These are phyloP conservation scores for Blastomyces silverae DNA, from an alignment of 2,329 filamentous ascomycete genomes.

Conservation along the genomic window DNA sequence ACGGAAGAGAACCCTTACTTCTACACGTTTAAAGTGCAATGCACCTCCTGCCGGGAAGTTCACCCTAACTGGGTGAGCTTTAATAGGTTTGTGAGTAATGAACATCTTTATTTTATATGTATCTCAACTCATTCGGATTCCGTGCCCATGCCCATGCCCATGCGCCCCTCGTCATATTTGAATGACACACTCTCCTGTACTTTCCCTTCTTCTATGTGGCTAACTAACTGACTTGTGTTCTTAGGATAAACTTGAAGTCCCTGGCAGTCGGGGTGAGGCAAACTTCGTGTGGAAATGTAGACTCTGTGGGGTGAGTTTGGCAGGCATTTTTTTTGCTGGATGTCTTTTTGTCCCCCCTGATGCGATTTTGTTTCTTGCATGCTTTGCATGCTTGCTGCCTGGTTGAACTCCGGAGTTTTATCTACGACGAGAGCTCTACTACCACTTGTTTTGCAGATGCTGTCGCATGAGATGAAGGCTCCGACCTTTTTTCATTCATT, in stretches of 20 bases:
- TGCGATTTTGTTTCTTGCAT: too few species aligned
- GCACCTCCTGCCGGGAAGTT: conserved; percentile 89
- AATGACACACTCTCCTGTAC: too few species aligned
- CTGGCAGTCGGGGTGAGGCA: conserved; percentile 86
- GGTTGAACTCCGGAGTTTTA: too few species aligned
- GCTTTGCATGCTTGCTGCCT: too few species aligned
- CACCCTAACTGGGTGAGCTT: conserved; percentile 82
- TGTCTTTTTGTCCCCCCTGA: too few species aligned
- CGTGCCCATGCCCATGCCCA: too few species aligned
- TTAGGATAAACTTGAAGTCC: conserved; percentile 83
- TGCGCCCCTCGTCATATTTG: too few species aligned
- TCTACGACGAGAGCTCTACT: not conserved
- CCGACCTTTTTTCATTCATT: not conserved
- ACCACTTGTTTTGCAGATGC: too few species aligned
- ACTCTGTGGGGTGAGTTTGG: conserved; percentile 72
- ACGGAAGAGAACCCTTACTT: conserved; percentile 77
- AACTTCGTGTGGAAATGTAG: conserved; percentile 99
- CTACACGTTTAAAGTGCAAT: conserved; percentile 97
- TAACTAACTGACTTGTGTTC: conserved; percentile 3
- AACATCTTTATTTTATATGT: not conserved
- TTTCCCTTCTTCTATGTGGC: too few species aligned
- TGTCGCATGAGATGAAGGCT: too few species aligned
- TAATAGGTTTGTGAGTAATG: conserved; percentile 66
- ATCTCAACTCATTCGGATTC: not conserved
- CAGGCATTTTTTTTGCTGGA: too few species aligned